Evolutionary conservation across 2,329 filamentous ascomycete genomes (phyloP), one percentile per base, ranked within the genome.

Genomic region (Ceratocystis diversiconidia): DNA sequence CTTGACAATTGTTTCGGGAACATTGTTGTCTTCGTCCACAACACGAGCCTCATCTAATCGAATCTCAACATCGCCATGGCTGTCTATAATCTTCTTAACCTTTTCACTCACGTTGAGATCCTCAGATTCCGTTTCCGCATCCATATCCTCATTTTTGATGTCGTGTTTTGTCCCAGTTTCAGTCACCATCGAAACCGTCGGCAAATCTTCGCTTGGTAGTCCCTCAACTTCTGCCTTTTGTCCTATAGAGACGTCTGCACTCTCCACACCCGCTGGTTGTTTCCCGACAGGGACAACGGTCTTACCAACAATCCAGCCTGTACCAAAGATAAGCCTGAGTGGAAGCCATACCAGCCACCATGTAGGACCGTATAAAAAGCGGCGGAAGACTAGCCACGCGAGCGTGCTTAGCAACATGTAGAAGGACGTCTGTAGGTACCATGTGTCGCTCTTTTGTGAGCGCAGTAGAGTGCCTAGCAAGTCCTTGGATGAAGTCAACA

Each of bases 371-470:
- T 95, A 99, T 6, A 99, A 73, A 50, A 92, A 79, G 57, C 94
- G 80, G 32, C 94, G 80, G 72, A 95, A 96, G 5, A 96, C 73
- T 6, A 99, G 80, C 94, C 94, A 99, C 36, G 79, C 80, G 52
- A 92, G 85, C 0, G 91, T 96, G 5, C 77, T 82, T 25, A 88
- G 72, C 17, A 97, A 81, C 70, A 96, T 80, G 73, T 92, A 95
- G 70, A 97, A 85, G 1, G 92, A 85, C 46, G 89, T 95, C 75
- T 94, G 88, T 43, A 99, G 82, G 73, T 99, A 99, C 94, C 94
- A 99, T 1, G 92, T 96, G 73, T 99, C 94, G 69, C 88, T 94
- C 80, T 99, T 99, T 73, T 95, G 90, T 69, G 89, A 94, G 68
- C 85, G 84, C 60, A 97, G 77, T 59, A 99, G 79, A 19, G 89